Base-by-base conservation (phyloP, 2,329 filamentous ascomycete genomes). In the Cyanodermella asteris region DNA sequence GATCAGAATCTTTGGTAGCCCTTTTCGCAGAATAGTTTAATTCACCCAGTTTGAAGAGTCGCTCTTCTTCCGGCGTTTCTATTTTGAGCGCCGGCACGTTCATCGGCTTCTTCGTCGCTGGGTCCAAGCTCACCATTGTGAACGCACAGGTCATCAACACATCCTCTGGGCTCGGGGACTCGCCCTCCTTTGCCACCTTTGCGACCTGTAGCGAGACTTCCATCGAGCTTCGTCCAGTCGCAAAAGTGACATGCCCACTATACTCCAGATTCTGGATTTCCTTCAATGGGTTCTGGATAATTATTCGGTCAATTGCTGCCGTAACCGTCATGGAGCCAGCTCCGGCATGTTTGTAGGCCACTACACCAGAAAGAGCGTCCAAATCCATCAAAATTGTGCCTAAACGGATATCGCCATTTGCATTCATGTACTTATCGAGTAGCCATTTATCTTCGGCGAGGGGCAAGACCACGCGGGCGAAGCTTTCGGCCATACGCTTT, bases 251-350 rank as follows among this genome's bases (percentile, higher is more conserved):
- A 32, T 64, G 56, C 4, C 66, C 66, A 29, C 69, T 75, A 19
- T 78, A 61, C 39, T 81, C 69, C 7, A 82, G 61, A 43, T 82
- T 74, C 35, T 73, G 80, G 27, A 82, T 77, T 38, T 80, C 72
- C 18, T 65, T 72, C 13, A 81, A 51, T 1, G 73, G 72, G 30
- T 75, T 64, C 23, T 74, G 63, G 35, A 81, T 68, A 4, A 59
- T 62, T 35, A 72, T 72, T 24, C 66, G 49, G 38, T 72, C 66
- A 28, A 64, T 66, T 12, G 64, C 64, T 10, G 66, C 66, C 4
- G 66, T 72, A 17, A 72, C 66, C 2, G 64, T 71, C 2, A 61
- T 64, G 2, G 70, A 64, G 21, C 51, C 49, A 26, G 72, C 67
- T 11, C 69, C 69, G 0, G 68, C 71, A 36, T 74, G 69, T 33